These are phyloP conservation scores for Thielaviopsis musarum DNA, from an alignment of 2,329 filamentous ascomycete species.

Conservation along the genomic window DNA sequence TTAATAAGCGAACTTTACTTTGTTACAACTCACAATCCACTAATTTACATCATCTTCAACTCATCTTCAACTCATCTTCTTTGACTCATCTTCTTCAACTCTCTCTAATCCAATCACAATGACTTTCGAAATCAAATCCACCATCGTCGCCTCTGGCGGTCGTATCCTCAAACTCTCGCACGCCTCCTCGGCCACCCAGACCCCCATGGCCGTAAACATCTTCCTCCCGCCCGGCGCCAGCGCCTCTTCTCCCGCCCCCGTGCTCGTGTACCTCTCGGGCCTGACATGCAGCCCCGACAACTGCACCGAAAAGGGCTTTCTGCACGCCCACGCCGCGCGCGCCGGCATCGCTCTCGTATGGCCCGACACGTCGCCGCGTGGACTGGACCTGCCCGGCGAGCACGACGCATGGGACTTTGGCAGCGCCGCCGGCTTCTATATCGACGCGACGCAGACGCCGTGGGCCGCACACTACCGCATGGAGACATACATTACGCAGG, in stretches of 20 bases:
- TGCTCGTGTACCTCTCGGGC: slow-evolving; percentile 86
- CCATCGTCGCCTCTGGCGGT: slow-evolving; percentile 82
- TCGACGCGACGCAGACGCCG: slow-evolving; percentile 64
- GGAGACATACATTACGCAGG: slow-evolving; percentile 81
- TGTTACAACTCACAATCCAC: too few relatives aligned
- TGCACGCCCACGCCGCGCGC: slow-evolving; percentile 65
- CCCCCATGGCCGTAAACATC: slow-evolving; percentile 83
- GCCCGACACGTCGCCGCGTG: slow-evolving; percentile 86
- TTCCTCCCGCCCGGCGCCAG: slow-evolving; percentile 66
- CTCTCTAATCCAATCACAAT: slow-evolving; percentile 26
- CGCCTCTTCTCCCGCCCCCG: slow-evolving; percentile 41
- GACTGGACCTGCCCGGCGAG: slow-evolving; percentile 65
- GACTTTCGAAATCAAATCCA: slow-evolving; percentile 78
- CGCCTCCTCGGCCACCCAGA: slow-evolving; percentile 59
- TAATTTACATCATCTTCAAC: neutral
- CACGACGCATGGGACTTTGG: slow-evolving; percentile 87
- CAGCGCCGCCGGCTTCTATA: slow-evolving; percentile 81
- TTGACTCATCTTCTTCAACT: neutral
- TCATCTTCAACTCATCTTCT: neutral
- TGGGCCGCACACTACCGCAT: slow-evolving; percentile 74
- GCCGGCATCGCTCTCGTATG: slow-evolving; percentile 84
- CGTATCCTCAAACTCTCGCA: slow-evolving; percentile 90
- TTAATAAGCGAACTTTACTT: too few relatives aligned
- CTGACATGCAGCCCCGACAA: slow-evolving; percentile 91
- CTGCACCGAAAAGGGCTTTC: slow-evolving; percentile 69